Conservation (phyloP, 345 rosid genomes). For the Syzygium aromaticum region DNA sequence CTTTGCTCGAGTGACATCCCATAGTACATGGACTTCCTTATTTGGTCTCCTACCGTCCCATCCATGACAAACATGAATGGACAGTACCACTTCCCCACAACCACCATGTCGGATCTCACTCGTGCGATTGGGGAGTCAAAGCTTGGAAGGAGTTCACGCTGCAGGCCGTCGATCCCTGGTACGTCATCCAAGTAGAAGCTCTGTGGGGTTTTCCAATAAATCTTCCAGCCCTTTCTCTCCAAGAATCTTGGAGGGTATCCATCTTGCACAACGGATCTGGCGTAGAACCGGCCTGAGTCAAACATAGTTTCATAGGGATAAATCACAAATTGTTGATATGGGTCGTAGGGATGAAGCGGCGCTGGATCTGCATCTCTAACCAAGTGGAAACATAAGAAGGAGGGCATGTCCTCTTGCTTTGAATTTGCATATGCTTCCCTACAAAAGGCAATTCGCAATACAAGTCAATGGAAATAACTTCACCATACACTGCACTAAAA, state of each 20-base stretch:
- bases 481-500: not conserved
- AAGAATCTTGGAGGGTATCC: constrained; percentile 44
- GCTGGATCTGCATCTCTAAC: constrained; percentile 12
- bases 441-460: not conserved
- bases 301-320: not conserved
- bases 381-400: constrained; percentile 17
- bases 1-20: constrained; percentile 44
- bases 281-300: constrained; percentile 1
- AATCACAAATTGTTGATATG: constrained; percentile 25
- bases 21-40: constrained; percentile 37
- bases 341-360: constrained; percentile 17
- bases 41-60: constrained; percentile 20
- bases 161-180: constrained; percentile 27
- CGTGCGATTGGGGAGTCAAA: constrained; percentile 10
- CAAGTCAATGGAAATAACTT: not conserved
- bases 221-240: constrained; percentile 36
- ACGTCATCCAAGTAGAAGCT: constrained; percentile 35
- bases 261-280: constrained; percentile 38
- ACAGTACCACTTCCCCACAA: constrained; percentile 60
- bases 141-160: constrained; percentile 33
- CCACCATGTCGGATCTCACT: constrained; percentile 1
- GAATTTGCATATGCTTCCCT: constrained; percentile 42
- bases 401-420: constrained; percentile 24
- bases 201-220: constrained; percentile 9
- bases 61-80: constrained; percentile 62